phyloP scores from a whole-genome alignment of 129 eudicot species.

The Helianthus annuus region DNA sequence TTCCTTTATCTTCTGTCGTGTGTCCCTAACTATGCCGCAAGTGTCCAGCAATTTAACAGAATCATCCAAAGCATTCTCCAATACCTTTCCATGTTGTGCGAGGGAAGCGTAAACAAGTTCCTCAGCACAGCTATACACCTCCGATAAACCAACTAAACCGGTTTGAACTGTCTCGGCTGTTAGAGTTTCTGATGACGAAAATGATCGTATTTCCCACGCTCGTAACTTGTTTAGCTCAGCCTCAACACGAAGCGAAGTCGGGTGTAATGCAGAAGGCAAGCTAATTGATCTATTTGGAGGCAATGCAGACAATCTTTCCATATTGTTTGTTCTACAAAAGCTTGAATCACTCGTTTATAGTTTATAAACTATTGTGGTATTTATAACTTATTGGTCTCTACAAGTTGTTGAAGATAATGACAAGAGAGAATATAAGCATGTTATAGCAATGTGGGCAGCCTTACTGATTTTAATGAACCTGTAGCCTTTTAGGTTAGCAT shows the following conservation, averaged over 20 bases:
- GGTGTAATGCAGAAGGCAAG: constrained; percentile 57
- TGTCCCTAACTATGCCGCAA: constrained; percentile 47
- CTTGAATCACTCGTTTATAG: constrained; percentile 3
- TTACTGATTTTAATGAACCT: constrained; percentile 41
- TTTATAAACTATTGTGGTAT: constrained; percentile 14
- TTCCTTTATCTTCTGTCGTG: constrained; percentile 39
- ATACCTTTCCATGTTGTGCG: constrained; percentile 38
- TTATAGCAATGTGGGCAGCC: constrained; percentile 44
- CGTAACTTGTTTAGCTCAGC: constrained; percentile 46
- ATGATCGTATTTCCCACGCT: constrained; percentile 27
- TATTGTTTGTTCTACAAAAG: constrained; percentile 2
- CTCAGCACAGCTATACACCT: constrained; percentile 55
- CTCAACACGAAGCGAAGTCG: constrained; percentile 41
- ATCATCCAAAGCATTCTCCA: constrained; percentile 52
- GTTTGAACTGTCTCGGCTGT: constrained; percentile 38
- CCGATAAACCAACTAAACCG: constrained; percentile 49
- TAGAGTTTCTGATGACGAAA: constrained; percentile 18
- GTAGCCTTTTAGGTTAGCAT: constrained; percentile 40
- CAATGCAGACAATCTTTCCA: constrained; percentile 27
- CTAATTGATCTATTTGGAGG: constrained; percentile 56
- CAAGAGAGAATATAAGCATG: constrained; percentile 42
- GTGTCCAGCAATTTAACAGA: constrained; percentile 53
- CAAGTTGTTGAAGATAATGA: constrained; percentile 31
- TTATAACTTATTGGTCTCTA: constrained; percentile 7
- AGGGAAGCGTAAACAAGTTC: constrained; percentile 45